Evolutionary conservation across 257 asterid species (phyloP), one percentile per base, ranked within the genome.

Genomic region (Capsicum rhomboideum): DNA sequence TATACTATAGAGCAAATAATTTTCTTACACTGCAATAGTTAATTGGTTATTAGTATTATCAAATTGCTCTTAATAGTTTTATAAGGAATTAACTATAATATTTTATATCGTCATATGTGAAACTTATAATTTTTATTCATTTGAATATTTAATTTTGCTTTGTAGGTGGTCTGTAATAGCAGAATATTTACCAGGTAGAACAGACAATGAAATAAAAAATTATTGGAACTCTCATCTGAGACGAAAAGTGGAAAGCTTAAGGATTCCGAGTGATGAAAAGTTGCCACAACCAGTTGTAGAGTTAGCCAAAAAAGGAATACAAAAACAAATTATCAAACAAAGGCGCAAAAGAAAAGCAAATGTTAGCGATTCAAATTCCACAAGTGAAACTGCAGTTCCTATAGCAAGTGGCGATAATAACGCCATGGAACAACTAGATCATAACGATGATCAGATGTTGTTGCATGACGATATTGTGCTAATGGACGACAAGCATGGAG

Each of bases 131-230:
- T 34, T 34, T 34, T 1, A 1, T 34, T 34, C 2, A 34, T 4
- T 34, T 34, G 4, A 16, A 28, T 23, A 1, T 29, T 54, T 54
- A 44, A 14, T 77, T 34, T 6, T 58, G 10, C 0, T 29, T 18
- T 83, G 84, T 42, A 95, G 99, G 89, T 96, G 99, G 99, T 94
- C 99, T 4, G 1, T 94, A 40, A 96, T 96, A 31, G 95, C 95
- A 8, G 92, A 90, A 18, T 84, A 93, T 66, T 87, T 96, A 82
- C 95, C 97, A 26, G 98, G 99, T 89, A 90, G 99, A 92, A 95
- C 99, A 84, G 99, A 95, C 93, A 95, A 95, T 91, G 99, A 95
- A 88, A 92, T 95, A 2, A 95, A 95, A 42, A 95, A 95, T 52
- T 94, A 95, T 82, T 95, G 99, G 99, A 95, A 95, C 80, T 96